phyloP scores from a whole-genome alignment of 2,329 filamentous ascomycete genomes.

The Nannizzia gypsea region DNA sequence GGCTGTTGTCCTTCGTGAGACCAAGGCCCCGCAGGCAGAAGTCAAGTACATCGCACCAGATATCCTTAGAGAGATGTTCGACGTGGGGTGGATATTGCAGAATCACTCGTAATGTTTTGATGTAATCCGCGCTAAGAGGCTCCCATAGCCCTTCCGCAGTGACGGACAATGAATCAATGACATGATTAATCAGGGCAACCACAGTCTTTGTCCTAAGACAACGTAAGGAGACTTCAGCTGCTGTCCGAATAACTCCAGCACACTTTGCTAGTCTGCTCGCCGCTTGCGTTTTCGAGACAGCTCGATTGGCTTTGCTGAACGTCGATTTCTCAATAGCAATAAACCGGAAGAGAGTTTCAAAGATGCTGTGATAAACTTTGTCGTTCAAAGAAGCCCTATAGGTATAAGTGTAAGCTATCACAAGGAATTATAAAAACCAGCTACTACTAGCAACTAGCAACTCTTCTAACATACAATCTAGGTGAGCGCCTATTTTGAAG shows the following conservation, averaged over 20 bases:
- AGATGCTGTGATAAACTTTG: constrained; percentile 68
- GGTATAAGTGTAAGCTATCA: constrained; percentile 6
- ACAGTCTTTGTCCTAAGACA: constrained; percentile 65
- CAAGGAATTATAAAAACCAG: not conserved
- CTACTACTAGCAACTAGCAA: not conserved
- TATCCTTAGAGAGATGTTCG: constrained; percentile 59
- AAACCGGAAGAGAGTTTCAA: constrained; percentile 66
- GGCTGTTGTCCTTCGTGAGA: constrained; percentile 18
- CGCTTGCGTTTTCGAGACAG: constrained; percentile 40
- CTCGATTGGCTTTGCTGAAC: constrained; percentile 46
- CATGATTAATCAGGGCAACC: constrained; percentile 67
- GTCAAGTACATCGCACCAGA: constrained; percentile 57
- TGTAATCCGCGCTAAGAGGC: constrained; percentile 63
- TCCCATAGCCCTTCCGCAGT: constrained; percentile 52
- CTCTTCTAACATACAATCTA: constrained; percentile 23
- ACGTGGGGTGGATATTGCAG: constrained; percentile 64
- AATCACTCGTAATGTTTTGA: constrained; percentile 60
- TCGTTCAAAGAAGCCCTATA: constrained; percentile 48
- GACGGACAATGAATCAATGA: constrained; percentile 59
- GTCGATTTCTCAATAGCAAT: constrained; percentile 57
- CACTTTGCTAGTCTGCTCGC: constrained; percentile 53
- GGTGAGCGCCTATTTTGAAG: constrained; percentile 38
- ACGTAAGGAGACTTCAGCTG: constrained; percentile 56
- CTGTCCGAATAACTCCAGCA: constrained; percentile 58
- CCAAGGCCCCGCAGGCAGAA: constrained; percentile 57